Base-by-base conservation (phyloP, 2,329 filamentous ascomycete species). In the Fusarium sp. region DNA sequence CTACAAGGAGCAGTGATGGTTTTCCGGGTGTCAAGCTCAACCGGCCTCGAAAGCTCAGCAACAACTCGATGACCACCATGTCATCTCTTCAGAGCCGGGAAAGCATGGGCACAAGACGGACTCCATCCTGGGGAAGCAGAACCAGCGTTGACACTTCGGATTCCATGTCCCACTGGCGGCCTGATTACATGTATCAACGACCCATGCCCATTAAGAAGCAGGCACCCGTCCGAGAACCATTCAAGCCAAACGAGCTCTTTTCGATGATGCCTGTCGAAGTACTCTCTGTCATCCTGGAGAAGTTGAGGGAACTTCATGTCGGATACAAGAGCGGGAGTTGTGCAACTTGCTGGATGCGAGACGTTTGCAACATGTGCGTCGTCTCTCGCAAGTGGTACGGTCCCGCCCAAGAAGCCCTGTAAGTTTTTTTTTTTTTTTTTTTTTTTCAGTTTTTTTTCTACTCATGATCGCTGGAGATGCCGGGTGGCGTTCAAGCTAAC, bases 271-370 rank as follows among this genome's bases (percentile, higher is more conserved):
- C 90, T 0, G 86, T 86, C n/a, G 89, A 91, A 76, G 88, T 92
- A 2, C 79, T 92, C 54, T 84, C 87, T 61, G 81, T 89, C 37
- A 88, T 92, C n/a, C 77, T 92, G 37, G 84, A 84, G 43, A 85
- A 88, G 64, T 81, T 92, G 20, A 88, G 86, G 77, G 82, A 84
- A 41, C 78, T 86, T 16, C 91, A 92, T 77, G 77, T 91, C 14
- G 81, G 80, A 8, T 77, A 81, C 16, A 81, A 82, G 4, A 88
- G 86, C 72, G 81, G 82, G 37, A 91, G 89, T 80, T 92, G 91
- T 77, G 86, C 89, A 18, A 92, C 91, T 20, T 92, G 91, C 79
- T 91, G 89, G 88, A 91, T 91, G 88, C 85, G 91, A 58, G 90
- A 92, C 75, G 81, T 88, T 33, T 88, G 86, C 73, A 86, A 85